Conservation (phyloP, 441 rosid genomes). For the Pelargonium cotyledonis region DNA sequence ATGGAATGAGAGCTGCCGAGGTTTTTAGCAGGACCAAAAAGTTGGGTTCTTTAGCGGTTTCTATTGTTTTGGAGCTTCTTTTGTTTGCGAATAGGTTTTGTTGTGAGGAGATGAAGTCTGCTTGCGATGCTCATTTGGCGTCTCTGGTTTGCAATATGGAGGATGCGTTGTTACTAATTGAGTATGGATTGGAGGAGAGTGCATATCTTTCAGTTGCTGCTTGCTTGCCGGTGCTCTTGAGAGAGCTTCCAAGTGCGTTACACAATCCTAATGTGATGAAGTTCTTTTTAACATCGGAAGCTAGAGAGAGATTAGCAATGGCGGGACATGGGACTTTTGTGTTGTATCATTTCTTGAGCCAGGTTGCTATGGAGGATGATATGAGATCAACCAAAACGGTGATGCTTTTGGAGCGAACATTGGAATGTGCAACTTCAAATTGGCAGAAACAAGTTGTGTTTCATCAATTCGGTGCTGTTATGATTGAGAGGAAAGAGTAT, state of each 20-base stretch:
- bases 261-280: constrained; percentile 53
- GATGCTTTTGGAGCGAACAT: constrained; percentile 80
- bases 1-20: constrained; percentile 73
- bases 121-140: constrained; percentile 72
- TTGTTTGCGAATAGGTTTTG: constrained; percentile 75
- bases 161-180: constrained; percentile 60
- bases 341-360: constrained; percentile 76
- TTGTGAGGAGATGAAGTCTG: constrained; percentile 71
- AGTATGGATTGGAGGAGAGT: constrained; percentile 74
- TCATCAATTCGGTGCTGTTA: constrained; percentile 81
- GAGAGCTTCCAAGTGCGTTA: constrained; percentile 71
- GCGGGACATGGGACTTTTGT: constrained; percentile 80
- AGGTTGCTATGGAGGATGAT: constrained; percentile 75
- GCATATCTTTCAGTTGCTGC: constrained; percentile 73
- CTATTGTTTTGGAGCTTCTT: constrained; percentile 65
- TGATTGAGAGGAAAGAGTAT: constrained; percentile 85
- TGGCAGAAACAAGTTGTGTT: constrained; percentile 89
- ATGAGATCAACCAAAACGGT: constrained; percentile 77
- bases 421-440: constrained; percentile 53
- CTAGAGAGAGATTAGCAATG: constrained; percentile 52
- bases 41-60: constrained; percentile 39
- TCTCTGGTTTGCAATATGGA: constrained; percentile 50
- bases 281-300: constrained; percentile 55
- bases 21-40: constrained; percentile 58
- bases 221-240: constrained; percentile 74